Base-by-base conservation (phyloP, 1,284 basidiomycete genomes). In the Moesziomyces antarcticus region DNA sequence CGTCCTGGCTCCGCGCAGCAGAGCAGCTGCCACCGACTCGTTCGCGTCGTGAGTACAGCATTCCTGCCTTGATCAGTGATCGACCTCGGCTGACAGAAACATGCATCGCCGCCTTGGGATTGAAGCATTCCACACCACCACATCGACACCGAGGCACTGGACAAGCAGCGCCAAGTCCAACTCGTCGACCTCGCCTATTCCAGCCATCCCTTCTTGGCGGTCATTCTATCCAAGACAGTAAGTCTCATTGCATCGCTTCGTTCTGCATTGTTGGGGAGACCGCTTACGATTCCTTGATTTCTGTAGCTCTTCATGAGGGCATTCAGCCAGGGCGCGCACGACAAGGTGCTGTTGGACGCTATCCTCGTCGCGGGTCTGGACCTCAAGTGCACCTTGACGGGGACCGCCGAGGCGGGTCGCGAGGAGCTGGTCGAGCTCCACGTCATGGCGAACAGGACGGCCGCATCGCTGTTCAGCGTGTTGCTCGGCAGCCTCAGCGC, bases 151-250 rank as follows among this genome's bases (percentile, higher is more conserved):
- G 35, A 50, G 14, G 16, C 44, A 1, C 37, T 46, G 8, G 47
- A 62, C 13, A 41, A 44, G 2, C 43, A 24, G 3, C 27, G 58
- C 6, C 50, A 51, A 14, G 5, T 40, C 0, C 42, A 68, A 33
- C n/a, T 67, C 7, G 41, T 55, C 40, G 59, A 71, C 1, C 44
- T 62, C 4, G 73, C 64, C 5, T 75, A 44, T 41, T 14, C n/a
- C 9, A 41, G 42, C n/a, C 73, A 75, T 27, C 63, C 73, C 3
- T 75, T 71, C 47, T 55, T 75, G 13, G 21, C 56, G 1, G 18
- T 60, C 22, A 70, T 74, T 46, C 35, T 66, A 2, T 74, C 58
- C 4, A 56, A 53, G 24, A 66, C 72, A 0, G 62, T 71, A 48
- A 24, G 68, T 56, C 8, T 9, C 22, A 2, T n/a, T n/a, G 4